phyloP scores from a whole-genome alignment of 345 rosid species.

The Rhodamnia rubescens region DNA sequence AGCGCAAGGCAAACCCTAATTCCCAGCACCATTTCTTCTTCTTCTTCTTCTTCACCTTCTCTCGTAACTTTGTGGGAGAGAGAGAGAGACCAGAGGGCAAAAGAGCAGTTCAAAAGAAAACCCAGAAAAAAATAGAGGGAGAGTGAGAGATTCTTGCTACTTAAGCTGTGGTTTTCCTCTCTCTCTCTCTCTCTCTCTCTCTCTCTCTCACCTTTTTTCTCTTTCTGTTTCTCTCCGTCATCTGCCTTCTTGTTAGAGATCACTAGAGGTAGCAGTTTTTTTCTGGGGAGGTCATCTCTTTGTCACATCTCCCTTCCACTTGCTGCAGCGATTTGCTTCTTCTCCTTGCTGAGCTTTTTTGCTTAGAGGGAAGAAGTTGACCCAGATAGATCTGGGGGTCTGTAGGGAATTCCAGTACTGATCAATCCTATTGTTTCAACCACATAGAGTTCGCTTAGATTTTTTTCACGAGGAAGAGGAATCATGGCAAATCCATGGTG shows the following conservation, averaged over 20 bases:
- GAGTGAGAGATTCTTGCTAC: not conserved
- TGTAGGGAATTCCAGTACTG: not conserved
- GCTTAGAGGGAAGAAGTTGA: not conserved
- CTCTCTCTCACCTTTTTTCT: not conserved
- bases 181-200: not conserved
- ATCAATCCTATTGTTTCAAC: not conserved
- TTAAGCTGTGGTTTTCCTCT: not conserved
- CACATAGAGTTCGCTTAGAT: not conserved
- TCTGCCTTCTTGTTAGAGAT: not conserved
- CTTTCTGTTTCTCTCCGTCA: not conserved
- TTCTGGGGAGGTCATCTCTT: not conserved
- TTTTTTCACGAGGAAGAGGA: not conserved
- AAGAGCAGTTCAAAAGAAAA: not conserved
- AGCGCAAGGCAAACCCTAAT: conserved; percentile 7
- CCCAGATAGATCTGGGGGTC: not conserved
- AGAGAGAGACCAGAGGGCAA: not conserved
- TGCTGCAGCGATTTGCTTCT: not conserved
- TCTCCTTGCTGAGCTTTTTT: not conserved
- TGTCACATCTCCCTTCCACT: not conserved
- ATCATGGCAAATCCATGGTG: conserved; percentile 70
- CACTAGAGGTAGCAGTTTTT: not conserved
- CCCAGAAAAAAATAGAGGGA: not conserved
- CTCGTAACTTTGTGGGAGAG: not conserved
- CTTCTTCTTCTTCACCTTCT: not conserved
- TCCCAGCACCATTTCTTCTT: not conserved